Conservation (phyloP, 2,329 filamentous ascomycete genomes). For the Hypoxylon rubiginosum region DNA sequence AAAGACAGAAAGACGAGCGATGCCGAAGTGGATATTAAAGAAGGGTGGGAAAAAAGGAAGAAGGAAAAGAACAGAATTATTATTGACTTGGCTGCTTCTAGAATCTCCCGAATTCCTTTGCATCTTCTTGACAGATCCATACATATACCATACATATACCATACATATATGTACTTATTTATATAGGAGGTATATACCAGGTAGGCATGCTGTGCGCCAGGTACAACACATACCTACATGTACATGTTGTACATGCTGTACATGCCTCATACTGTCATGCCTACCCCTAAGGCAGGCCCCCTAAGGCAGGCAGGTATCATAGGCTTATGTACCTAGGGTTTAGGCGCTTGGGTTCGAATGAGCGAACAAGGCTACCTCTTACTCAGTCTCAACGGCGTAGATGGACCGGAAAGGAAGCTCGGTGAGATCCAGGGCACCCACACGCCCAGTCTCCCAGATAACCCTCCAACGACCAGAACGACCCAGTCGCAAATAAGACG, state of each 20-base stretch:
- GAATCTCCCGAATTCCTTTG: constrained; percentile 1
- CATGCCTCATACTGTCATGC: no score
- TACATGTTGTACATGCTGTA: no score
- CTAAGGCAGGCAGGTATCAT: background rate
- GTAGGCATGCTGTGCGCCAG: background rate
- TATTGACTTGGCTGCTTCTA: constrained; percentile 2
- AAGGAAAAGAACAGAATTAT: background rate
- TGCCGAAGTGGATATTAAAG: constrained; percentile 17
- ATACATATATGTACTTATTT: background rate
- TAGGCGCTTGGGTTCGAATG: background rate
- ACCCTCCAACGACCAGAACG: constrained; percentile 1
- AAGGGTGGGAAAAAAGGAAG: constrained; percentile 3
- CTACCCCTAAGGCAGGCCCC: no score
- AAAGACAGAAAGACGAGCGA: no score
- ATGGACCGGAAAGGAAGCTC: constrained; percentile 44
- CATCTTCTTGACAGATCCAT: constrained; percentile 1
- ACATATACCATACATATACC: background rate
- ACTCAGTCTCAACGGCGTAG: constrained; percentile 31
- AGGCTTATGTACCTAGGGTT: constrained; percentile 4
- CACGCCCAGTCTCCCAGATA: constrained; percentile 20
- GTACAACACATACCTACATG: no score
- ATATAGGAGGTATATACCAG: background rate
- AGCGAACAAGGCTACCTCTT: constrained; percentile 11
- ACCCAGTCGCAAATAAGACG: constrained; percentile 25
- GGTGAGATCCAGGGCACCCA: constrained; percentile 38